These are phyloP conservation scores for Zoysia matrella DNA, from an alignment of 202 grass and related monocot species.

Conservation along the genomic window DNA sequence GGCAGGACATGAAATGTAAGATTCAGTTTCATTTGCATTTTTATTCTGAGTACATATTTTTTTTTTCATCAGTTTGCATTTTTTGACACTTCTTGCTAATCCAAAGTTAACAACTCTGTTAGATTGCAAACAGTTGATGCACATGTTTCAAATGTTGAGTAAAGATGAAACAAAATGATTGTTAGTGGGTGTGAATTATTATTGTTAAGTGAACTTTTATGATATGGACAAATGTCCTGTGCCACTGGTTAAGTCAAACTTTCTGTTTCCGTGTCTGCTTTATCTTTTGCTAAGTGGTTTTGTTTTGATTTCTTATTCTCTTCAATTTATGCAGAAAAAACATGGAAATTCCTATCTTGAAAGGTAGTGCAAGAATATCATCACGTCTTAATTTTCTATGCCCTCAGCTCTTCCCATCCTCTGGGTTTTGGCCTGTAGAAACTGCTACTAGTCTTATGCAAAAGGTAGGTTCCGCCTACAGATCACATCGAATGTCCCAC, in stretches of 20 bases:
- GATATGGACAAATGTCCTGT: not conserved
- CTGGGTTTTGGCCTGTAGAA: slow-evolving; percentile 72
- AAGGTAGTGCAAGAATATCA: slow-evolving; percentile 89
- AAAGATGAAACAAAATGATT: too few relatives aligned
- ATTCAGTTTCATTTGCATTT: slow-evolving; percentile 36
- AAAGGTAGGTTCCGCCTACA: slow-evolving; percentile 37
- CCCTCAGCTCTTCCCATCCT: slow-evolving; percentile 84
- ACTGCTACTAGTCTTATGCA: slow-evolving; percentile 31
- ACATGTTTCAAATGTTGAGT: not conserved
- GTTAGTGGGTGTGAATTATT: not conserved
- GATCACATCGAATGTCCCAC: slow-evolving; percentile 26
- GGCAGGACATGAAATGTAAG: slow-evolving; percentile 96
- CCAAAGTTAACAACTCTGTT: slow-evolving; percentile 25
- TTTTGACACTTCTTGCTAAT: not conserved
- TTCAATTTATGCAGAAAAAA: slow-evolving; percentile 64
- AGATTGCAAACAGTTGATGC: not conserved
- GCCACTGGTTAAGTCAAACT: too few relatives aligned
- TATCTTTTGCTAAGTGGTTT: not conserved
- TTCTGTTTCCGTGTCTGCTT: not conserved
- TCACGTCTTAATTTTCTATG: slow-evolving; percentile 87
- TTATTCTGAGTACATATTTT: not conserved
- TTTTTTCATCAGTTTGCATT: too few relatives aligned
- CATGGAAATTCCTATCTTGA: slow-evolving; percentile 89
- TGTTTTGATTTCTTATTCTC: not conserved
- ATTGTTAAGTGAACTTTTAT: slow-evolving; percentile 15